Evolutionary conservation across 177 flowering plant species (phyloP).

Genomic region (Telopea speciosissima): DNA sequence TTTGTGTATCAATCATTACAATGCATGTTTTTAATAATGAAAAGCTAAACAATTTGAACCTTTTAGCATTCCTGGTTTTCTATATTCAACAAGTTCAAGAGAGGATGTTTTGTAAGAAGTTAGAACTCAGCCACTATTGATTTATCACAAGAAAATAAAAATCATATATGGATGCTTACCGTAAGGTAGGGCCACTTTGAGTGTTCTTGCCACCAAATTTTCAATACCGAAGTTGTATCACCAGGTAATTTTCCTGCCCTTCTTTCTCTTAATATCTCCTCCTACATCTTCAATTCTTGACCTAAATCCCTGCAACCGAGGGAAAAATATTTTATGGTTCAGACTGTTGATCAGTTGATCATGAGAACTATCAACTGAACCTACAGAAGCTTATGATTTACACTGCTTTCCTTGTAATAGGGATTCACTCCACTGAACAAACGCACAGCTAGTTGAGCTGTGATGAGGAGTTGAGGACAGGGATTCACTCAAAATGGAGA

Average conservation of each 20-base stretch:
- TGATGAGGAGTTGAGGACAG: no score
- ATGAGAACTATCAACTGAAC: no score
- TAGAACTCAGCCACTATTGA: neutral
- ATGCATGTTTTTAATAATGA: neutral
- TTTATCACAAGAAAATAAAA: neutral
- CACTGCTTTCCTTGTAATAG: no score
- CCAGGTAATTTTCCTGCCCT: constrained; percentile 98
- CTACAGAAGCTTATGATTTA: no score
- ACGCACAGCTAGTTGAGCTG: no score
- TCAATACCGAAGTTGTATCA: constrained; percentile 88
- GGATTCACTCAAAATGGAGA: no score
- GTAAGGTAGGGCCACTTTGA: constrained; percentile 99
- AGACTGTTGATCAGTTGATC: no score
- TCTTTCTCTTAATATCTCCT: constrained; percentile 85
- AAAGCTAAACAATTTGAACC: neutral
- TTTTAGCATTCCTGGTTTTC: neutral
- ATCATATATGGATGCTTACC: constrained; percentile 35
- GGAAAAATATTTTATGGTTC: neutral
- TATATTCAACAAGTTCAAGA: neutral
- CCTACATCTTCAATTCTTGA: constrained; percentile 94
- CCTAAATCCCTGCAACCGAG: constrained; percentile 64
- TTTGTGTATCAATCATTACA: no score
- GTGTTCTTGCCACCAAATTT: constrained; percentile 94
- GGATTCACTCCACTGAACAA: no score
- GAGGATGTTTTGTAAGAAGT: neutral